phyloP scores from a whole-genome alignment of 148 eudicot species.

The Cornus controversa region DNA sequence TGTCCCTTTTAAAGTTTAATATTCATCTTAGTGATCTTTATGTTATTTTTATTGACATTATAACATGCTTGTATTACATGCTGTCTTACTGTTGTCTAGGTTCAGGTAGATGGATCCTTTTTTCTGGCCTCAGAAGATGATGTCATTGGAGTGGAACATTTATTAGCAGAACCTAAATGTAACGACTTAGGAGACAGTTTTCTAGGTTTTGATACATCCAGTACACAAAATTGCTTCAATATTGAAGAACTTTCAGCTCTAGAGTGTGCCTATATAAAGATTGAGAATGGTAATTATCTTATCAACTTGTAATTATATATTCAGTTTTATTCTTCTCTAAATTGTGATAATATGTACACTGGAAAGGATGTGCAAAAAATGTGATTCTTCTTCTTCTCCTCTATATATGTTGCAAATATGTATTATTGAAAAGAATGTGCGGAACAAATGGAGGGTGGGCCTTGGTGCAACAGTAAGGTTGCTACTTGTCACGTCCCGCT shows the following conservation, averaged over 20 bases:
- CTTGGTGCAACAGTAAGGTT: too few species aligned
- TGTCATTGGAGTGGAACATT: conserved; percentile 22
- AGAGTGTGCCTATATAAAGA: conserved; percentile 9
- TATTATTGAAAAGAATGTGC: too few species aligned
- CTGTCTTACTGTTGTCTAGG: conserved; percentile 15
- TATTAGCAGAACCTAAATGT: conserved; percentile 20
- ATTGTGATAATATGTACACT: neutral
- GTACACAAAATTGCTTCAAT: conserved; percentile 16
- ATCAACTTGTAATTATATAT: neutral
- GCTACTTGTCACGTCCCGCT: too few species aligned
- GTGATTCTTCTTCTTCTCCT: too few species aligned
- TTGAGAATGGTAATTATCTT: conserved; percentile 13
- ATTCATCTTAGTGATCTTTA: neutral
- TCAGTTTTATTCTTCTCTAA: neutral
- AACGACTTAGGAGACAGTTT: conserved; percentile 17
- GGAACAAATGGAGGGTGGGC: too few species aligned
- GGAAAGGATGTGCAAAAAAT: neutral
- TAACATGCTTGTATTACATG: neutral
- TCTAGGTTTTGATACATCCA: conserved; percentile 20
- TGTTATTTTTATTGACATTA: neutral
- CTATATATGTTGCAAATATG: too few species aligned
- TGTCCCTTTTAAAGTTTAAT: neutral
- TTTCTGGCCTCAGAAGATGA: conserved; percentile 24
- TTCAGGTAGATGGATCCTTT: conserved; percentile 25
- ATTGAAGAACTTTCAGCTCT: conserved; percentile 17